Evolutionary conservation across 2,329 filamentous ascomycete genomes (phyloP).

Genomic region (Trichoderma cornu-damae): DNA sequence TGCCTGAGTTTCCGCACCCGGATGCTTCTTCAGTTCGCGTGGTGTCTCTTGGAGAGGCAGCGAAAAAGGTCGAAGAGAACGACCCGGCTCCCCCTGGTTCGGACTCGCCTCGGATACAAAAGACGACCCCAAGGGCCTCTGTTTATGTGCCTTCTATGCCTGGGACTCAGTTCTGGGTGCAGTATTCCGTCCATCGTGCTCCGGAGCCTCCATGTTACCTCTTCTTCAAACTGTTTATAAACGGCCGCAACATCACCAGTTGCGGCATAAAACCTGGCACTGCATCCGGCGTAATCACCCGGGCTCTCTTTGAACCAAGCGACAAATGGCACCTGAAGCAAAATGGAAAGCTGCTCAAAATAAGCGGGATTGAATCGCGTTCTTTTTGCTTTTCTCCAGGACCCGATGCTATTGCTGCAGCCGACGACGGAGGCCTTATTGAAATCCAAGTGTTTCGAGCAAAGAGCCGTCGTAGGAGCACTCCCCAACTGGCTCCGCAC

Average conservation of each 20-base stretch:
- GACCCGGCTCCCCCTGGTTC: background rate
- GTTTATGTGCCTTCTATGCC: constrained; percentile 54
- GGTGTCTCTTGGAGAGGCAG: constrained; percentile 20
- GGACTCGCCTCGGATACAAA: constrained; percentile 11
- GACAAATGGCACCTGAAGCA: constrained; percentile 38
- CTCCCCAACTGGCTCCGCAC: constrained; percentile 40
- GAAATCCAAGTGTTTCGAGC: constrained; percentile 36
- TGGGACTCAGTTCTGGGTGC: constrained; percentile 51
- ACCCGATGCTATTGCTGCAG: background rate
- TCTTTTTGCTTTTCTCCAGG: constrained; percentile 8
- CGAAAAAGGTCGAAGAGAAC: background rate
- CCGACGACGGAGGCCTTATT: constrained; percentile 1
- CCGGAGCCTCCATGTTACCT: constrained; percentile 37
- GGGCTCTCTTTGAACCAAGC: constrained; percentile 46
- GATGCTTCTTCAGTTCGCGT: constrained; percentile 38
- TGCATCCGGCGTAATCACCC: constrained; percentile 38
- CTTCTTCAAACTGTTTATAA: constrained; percentile 53
- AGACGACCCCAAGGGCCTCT: constrained; percentile 40
- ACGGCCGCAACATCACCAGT: constrained; percentile 47
- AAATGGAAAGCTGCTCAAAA: constrained; percentile 30
- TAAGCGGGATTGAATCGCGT: constrained; percentile 34
- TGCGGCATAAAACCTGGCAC: constrained; percentile 46
- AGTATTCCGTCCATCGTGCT: constrained; percentile 40
- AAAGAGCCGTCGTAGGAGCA: constrained; percentile 40
- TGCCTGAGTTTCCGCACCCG: constrained; percentile 53